Base-by-base conservation (phyloP, 2,329 filamentous ascomycete species). In the Aspergillus versicolor region DNA sequence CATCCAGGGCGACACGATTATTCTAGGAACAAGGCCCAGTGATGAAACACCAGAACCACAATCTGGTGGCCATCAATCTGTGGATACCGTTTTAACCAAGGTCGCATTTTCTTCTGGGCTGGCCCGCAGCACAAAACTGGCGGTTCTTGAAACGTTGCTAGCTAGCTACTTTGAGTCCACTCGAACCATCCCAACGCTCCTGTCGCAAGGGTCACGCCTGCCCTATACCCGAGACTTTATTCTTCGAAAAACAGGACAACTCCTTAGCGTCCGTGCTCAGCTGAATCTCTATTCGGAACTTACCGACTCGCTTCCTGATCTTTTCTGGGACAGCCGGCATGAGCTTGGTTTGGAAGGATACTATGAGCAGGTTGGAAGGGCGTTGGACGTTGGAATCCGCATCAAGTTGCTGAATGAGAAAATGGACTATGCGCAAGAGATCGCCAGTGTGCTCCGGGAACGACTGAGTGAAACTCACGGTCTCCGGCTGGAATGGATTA, bases 401-500 rank as follows among this genome's bases (percentile, higher is more conserved):
- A 97, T 97, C 76, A 90, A 90, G 67, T 87, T 91, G 17, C 77
- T 97, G 65, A 99, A 99, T 73, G 91, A 96, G 77, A 96, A 96
- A 78, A 95, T 99, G 85, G 93, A 96, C 69, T 97, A 99, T 72
- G 94, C 93, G 1, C 90, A 94, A 69, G 93, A 97, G 73, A 97
- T 97, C 72, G 92, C 94, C 6, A 90, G 82, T 52, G 92, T 97
- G 15, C 77, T 97, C 60, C 82, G 94, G 57, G 91, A 97, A 73
- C 87, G 92, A 70, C 82, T 95, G 54, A 95, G 90, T 70, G 92
- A 97, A 79, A 91, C 91, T 72, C 92, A 97, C 70, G 89, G 91
- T 15, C 85, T 92, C 30, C 82, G 91, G 54, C 81, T 99, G 11
- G 94, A 97, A 77, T 93, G 91, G 89, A 95, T 95, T 66, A 97